phyloP scores from a whole-genome alignment of 768 basidiomycete genomes.

The Dentipellis sp. region DNA sequence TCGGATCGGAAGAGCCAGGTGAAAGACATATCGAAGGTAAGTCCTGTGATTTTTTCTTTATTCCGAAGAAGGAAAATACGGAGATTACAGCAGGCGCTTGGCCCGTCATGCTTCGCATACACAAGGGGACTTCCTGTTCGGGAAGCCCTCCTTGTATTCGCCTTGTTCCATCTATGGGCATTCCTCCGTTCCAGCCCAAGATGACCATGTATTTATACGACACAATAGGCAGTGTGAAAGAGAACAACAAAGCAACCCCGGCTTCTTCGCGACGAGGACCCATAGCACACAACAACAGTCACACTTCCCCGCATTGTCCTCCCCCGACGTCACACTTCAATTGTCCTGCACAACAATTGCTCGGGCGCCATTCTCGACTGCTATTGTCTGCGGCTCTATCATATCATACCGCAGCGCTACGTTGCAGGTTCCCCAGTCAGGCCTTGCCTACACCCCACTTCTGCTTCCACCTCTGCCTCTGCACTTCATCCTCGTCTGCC shows the following conservation, averaged over 20 bases:
- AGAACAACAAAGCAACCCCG: slow-evolving; percentile 2
- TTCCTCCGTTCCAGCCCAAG: neutral
- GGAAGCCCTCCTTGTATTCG: neutral
- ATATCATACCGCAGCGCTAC: slow-evolving; percentile 5
- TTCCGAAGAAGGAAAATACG: neutral
- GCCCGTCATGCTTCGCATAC: neutral
- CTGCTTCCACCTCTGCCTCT: neutral
- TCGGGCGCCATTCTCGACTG: neutral
- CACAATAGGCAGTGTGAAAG: slow-evolving; percentile 9
- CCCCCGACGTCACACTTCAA: slow-evolving; percentile 1
- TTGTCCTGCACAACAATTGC: neutral
- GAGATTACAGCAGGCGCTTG: neutral
- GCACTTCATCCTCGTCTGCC: neutral
- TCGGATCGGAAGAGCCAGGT: neutral
- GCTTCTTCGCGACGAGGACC: slow-evolving; percentile 1
- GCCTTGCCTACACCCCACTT: slow-evolving; percentile 8
- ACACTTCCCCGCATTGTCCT: neutral
- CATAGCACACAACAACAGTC: slow-evolving; percentile 6
- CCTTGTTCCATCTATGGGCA: neutral
- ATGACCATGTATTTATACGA: slow-evolving; percentile 5
- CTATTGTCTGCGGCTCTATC: neutral
- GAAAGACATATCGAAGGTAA: neutral
- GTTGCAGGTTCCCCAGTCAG: slow-evolving; percentile 11
- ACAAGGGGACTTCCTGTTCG: neutral
- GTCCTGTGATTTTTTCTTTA: neutral